Evolutionary conservation across 805 yeast genomes (phyloP), one percentile per base, ranked within the genome.

Genomic region (Groenewaldozyma salmanticensis): DNA sequence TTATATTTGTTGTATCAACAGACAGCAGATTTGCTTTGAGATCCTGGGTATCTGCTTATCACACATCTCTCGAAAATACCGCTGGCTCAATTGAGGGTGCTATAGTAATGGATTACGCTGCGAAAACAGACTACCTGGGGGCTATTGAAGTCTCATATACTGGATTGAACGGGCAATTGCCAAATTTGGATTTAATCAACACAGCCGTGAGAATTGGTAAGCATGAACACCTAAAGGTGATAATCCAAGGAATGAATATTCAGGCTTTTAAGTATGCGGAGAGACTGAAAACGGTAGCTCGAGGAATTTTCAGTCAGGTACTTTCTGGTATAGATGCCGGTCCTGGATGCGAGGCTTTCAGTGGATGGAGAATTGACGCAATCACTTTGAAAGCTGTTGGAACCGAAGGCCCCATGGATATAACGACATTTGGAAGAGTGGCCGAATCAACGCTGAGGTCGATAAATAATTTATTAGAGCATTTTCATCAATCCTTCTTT

Each of bases 21-120:
- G 76, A 87, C 54, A 75, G 81, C 1, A 74, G 74, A 35, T 65
- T 67, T 22, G 75, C 92, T 1, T 65, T 90, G 43, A 68, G 95
- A 44, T 65, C 78, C 3, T 92, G 97, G 97, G 96, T 90, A 5
- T 85, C 82, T 45, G 95, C 94, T 0, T 92, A 92, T 59, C 97
- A 92, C 55, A 77, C 84, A 0, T 66, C 81, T 0, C 65, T 92
- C 54, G 94, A 86, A 52, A 67, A 77, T 41, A 87, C 96, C 1
- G 96, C 94, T 27, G 99, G 99, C 0, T 75, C 92, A 1, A 81
- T 92, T 32, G 96, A 92, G 52, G 83, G 92, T 27, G 97, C 96
- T 0, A 57, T 92, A 3, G 79, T 87, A 17, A 52, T 92, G 45
- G 97, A 92, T 58, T 86, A 74, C 55, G 77, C 92, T 2, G 64